Evolutionary conservation across 2,329 filamentous ascomycete genomes (phyloP), one percentile per base, ranked within the genome.

Genomic region (Zalaria obscura): DNA sequence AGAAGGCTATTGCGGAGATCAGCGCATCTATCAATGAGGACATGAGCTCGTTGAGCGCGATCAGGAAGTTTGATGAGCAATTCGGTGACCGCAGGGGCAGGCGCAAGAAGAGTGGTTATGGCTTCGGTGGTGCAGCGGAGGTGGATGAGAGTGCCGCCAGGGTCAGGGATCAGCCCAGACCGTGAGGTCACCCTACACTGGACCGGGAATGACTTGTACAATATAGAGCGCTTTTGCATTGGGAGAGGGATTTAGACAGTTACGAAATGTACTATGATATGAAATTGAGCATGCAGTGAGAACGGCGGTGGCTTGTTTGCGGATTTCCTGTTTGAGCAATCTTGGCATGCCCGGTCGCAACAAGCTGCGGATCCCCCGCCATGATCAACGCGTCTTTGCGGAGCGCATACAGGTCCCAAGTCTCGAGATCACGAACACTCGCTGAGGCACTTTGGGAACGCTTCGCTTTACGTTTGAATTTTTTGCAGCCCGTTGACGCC

Each of bases 31-130:
- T 95, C 50, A 88, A 78, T 52, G 89, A 95, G 60, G 88, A 98
- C 55, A 96, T 95, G 89, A 71, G 76, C 38, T 85, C 78, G 28
- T 67, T 98, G 47, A 76, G 77, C 49, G 83, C 84, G 8, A 94
- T 98, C 53, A 75, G 85, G 52, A 93, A 93, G 63, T 98, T 96
- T 55, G 91, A 98, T 57, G 85, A 94, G 63, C 83, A 89, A 59
- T 98, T 88, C 58, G 89, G 91, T 26, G 87, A 94, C 56, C 74
- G 80, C 31, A 80, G 76, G 54, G 75, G 73, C 1, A 73, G 75
- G 50, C 73, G 48, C 39, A 58, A 58, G 52, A 60, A 58, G 52
- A 39, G 48, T 6, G 58, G 58, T 1, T 61, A 60, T 44, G 54
- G 53, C 8, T 26, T 48, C 32, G 54, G 54, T 6, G 35, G 27